A percentile compares a stretch with the other conserved stretches of the same genome.
Conservation (phyloP, 495 filamentous ascomycete species). For the Evernia prunastri region DNA sequence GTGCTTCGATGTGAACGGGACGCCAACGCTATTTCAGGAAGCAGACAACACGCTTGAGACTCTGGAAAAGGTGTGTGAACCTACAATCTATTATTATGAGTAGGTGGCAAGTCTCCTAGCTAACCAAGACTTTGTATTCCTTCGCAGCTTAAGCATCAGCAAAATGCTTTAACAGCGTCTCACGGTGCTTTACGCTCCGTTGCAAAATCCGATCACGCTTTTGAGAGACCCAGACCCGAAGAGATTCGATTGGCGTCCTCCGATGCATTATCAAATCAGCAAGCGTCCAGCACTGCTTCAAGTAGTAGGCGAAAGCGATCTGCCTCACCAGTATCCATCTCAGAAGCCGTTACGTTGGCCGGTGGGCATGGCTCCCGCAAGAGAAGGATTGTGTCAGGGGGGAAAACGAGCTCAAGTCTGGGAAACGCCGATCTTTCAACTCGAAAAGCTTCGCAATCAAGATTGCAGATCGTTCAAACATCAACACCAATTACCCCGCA, state of each 20-base stretch:
- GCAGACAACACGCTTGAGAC: conserved; percentile 52
- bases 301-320: conserved; percentile 34
- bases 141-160: conserved; percentile 44
- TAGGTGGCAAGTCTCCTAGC: conserved; percentile 19
- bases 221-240: conserved; percentile 23
- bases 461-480: conserved; percentile 22
- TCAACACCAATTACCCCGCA: conserved; percentile 29
- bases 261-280: conserved; percentile 2
- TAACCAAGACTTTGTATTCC: conserved; percentile 9
- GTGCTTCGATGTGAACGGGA: conserved; percentile 62
- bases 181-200: conserved; percentile 52
- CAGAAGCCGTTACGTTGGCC: conserved; percentile 42
- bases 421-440: conserved; percentile 3
- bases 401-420: neutral
- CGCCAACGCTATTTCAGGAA: conserved; percentile 60
- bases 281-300: conserved; percentile 4
- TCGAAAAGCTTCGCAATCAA: conserved; percentile 16
- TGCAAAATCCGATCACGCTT: conserved; percentile 28
- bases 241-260: neutral
- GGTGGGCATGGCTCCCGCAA: conserved; percentile 22
- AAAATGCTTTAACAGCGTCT: conserved; percentile 44
- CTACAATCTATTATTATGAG: too few relatives aligned
- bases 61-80: conserved; percentile 51
- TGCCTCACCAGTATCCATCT: conserved; percentile 52
- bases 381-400: conserved; percentile 17